Conservation (phyloP, 257 asterid genomes). For the Petunia secreta region DNA sequence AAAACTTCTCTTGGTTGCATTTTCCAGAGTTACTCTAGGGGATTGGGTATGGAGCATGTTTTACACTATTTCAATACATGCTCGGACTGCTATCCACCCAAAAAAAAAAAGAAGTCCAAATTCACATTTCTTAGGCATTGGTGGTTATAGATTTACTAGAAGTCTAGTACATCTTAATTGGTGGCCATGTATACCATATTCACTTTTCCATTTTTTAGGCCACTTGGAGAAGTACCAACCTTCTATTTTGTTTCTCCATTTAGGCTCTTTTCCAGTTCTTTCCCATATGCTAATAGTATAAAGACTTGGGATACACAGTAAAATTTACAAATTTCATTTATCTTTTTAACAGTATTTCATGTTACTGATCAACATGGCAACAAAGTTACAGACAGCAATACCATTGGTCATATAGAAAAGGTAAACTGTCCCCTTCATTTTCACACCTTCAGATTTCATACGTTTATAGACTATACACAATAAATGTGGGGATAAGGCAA, state of each 20-base stretch:
- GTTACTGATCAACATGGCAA: conserved; percentile 94
- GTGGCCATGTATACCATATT: background rate
- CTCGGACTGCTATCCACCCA: conserved; percentile 15
- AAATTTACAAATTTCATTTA: conserved; percentile 17
- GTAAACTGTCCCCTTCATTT: conserved; percentile 40
- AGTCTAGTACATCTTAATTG: background rate
- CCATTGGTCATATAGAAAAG: conserved; percentile 84
- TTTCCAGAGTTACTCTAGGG: conserved; percentile 3
- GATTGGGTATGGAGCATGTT: conserved; percentile 16
- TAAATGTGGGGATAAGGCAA: background rate
- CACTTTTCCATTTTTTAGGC: background rate
- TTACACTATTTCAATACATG: conserved; percentile 13
- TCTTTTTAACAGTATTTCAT: conserved; percentile 73
- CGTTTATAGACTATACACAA: background rate
- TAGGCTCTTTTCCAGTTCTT: conserved; percentile 8
- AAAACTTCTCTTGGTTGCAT: conserved; percentile 23
- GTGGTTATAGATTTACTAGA: conserved; percentile 14
- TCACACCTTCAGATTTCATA: conserved; percentile 19
- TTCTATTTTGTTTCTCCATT: background rate
- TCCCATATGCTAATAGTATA: conserved; percentile 16
- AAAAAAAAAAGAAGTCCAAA: background rate
- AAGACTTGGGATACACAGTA: background rate
- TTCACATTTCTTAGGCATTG: background rate
- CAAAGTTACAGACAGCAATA: conserved; percentile 67
- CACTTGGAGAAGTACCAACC: conserved; percentile 12